Evolutionary conservation across 2,329 filamentous ascomycete species (phyloP).

Genomic region (Sphaceloma murrayae): DNA sequence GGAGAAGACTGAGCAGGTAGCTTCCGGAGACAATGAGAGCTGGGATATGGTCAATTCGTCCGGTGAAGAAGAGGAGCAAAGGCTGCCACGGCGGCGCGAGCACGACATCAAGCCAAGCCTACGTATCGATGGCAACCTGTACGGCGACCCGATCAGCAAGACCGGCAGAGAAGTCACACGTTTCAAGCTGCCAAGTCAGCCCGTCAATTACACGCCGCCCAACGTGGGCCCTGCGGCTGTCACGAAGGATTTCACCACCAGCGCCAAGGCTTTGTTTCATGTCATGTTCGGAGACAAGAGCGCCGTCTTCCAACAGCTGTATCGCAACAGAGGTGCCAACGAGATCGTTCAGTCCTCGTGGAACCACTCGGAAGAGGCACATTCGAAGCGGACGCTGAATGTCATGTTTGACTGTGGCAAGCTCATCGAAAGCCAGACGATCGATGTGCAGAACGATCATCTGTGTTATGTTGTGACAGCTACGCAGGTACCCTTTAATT

Average conservation of each 20-base stretch:
- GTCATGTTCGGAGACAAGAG: conserved; percentile 95
- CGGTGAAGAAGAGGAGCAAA: conserved; percentile 27
- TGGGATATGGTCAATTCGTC: conserved; percentile 70
- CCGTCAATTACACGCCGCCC: conserved; percentile 74
- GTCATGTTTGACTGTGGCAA: conserved; percentile 21
- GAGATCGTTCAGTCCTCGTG: conserved; percentile 82
- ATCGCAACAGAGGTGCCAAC: conserved; percentile 70
- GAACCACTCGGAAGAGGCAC: conserved; percentile 54
- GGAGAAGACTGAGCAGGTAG: conserved; percentile 51
- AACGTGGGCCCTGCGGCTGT: conserved; percentile 67
- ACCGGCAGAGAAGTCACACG: conserved; percentile 49
- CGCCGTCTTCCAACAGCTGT: conserved; percentile 83
- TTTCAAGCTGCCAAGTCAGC: conserved; percentile 70
- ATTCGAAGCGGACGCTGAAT: conserved; percentile 56
- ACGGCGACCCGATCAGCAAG: conserved; percentile 36
- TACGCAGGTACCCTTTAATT: conserved; percentile 63
- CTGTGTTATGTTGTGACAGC: conserved; percentile 59
- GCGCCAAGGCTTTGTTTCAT: conserved; percentile 89
- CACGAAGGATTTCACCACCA: conserved; percentile 79
- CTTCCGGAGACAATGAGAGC: conserved; percentile 70
- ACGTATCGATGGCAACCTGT: conserved; percentile 53
- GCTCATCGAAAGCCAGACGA: conserved; percentile 73
- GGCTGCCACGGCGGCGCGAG: conserved; percentile 29
- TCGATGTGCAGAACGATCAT: conserved; percentile 55
- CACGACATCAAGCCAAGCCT: conserved; percentile 49